Conservation (phyloP, 2,329 filamentous ascomycete genomes). For the Alternaria sp. region DNA sequence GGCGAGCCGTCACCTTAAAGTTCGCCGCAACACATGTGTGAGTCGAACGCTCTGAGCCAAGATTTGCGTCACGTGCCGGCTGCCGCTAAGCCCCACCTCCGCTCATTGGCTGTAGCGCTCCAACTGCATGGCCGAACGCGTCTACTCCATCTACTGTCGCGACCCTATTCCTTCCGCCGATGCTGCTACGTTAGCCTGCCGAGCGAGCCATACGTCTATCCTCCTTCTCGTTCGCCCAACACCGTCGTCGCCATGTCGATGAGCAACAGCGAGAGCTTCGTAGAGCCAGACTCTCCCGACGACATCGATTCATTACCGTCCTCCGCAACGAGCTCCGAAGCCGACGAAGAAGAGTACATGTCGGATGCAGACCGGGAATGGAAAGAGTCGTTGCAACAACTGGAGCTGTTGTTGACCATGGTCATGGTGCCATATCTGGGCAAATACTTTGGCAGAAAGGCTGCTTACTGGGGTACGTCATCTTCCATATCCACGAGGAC, state of each 20-base stretch:
- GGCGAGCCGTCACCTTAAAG: constrained; percentile 6
- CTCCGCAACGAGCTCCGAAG: constrained; percentile 60
- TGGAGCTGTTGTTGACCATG: constrained; percentile 93
- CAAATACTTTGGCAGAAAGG: constrained; percentile 93
- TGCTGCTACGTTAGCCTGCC: constrained; percentile 31
- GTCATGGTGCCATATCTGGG: constrained; percentile 91
- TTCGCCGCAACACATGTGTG: constrained; percentile 26
- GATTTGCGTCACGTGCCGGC: constrained; percentile 27
- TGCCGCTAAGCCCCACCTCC: constrained; percentile 32
- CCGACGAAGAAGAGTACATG: constrained; percentile 66
- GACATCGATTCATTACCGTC: constrained; percentile 61
- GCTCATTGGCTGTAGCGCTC: constrained; percentile 37
- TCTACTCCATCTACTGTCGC: constrained; percentile 8
- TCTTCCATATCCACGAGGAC: background rate
- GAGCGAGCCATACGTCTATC: background rate
- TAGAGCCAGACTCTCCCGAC: constrained; percentile 50
- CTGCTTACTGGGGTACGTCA: constrained; percentile 91
- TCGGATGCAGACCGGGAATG: constrained; percentile 94
- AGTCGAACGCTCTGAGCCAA: constrained; percentile 28
- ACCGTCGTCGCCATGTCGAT: constrained; percentile 42
- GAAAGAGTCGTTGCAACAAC: constrained; percentile 91
- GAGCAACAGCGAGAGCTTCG: constrained; percentile 49
- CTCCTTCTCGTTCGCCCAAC: background rate
- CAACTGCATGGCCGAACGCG: constrained; percentile 28
- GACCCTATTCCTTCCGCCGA: constrained; percentile 16